phyloP scores from a whole-genome alignment of 2,329 filamentous ascomycete genomes.

The Arthrobotrys megalospora region DNA sequence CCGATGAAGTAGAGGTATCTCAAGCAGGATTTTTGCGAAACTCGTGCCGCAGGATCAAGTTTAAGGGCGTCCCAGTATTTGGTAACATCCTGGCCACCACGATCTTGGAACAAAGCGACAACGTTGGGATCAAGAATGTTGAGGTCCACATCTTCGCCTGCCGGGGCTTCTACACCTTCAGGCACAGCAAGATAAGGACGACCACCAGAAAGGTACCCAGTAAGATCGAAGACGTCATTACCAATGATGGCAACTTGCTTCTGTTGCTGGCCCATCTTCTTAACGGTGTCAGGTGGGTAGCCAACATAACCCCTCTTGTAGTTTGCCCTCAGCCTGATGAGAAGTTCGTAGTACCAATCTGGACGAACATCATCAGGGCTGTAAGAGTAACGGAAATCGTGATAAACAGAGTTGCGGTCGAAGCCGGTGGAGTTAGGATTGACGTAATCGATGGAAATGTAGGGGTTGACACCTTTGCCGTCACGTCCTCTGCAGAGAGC shows the following conservation, averaged over 20 bases:
- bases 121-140: constrained; percentile 86
- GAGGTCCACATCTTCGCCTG: constrained; percentile 66
- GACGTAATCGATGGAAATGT: constrained; percentile 88
- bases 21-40: constrained; percentile 83
- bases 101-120: constrained; percentile 81
- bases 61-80: constrained; percentile 83
- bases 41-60: constrained; percentile 73
- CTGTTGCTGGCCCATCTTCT: constrained; percentile 76
- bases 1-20: constrained; percentile 96
- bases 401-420: constrained; percentile 84
- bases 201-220: constrained; percentile 83
- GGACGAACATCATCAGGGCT: constrained; percentile 80
- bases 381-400: constrained; percentile 90
- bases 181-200: constrained; percentile 71
- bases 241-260: constrained; percentile 83
- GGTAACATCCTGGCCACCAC: constrained; percentile 83
- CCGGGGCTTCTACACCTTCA: constrained; percentile 70
- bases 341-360: constrained; percentile 94
- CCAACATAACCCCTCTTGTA: constrained; percentile 91
- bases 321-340: constrained; percentile 80
- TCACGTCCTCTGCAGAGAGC: constrained; percentile 86
- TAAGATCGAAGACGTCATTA: constrained; percentile 87
- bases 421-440: constrained; percentile 78
- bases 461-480: constrained; percentile 75
- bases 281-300: constrained; percentile 83